Evolutionary conservation across 345 rosid species (phyloP), one percentile per base, ranked within the genome.

Genomic region (Citrus australasica): DNA sequence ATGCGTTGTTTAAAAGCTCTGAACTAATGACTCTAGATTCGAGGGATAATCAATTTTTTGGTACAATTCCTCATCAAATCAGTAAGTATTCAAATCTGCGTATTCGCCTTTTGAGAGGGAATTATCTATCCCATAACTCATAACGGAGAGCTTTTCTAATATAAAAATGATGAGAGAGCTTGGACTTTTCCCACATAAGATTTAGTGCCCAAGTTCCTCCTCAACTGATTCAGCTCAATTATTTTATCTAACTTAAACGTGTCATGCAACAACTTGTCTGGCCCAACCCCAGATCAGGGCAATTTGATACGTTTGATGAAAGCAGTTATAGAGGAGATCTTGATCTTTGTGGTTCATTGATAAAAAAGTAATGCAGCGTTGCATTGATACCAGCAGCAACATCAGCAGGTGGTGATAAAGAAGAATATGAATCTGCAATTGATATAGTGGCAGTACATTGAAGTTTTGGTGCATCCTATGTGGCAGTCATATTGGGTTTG

Each of bases 141-240:
- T 75, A 5, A 77, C 80, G 14, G 48, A 9, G 62, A 82, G 78
- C 66, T 76, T 82, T 68, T 76, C 82, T 24, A 42, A 79, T 32
- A 75, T 27, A 14, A 61, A 61, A 11, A 27, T 9, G 32, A 19
- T 27, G 27, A 32, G 16, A 27, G 35, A 27, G 35, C 66, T 16
- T 27, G 13, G 19, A 61, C 21, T 32, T 61, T 61, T 61, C 21
- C 33, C 28, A 27, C 60, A 76, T 56, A 70, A 64, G 61, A 42
- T 71, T 82, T 28, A 61, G 42, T 42, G 82, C 78, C 63, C 42
- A 11, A 51, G 68, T 83, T 60, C 83, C 78, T 7, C 46, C 63
- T 16, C 69, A 72, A 38, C 37, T 79, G 60, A 73, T 76, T 17
- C 28, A 46, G 16, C 16, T 42, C 14, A 42, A 42, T 0, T 42